Conservation (phyloP, 1,284 basidiomycete genomes). For the Ceratobasidium sp. region DNA sequence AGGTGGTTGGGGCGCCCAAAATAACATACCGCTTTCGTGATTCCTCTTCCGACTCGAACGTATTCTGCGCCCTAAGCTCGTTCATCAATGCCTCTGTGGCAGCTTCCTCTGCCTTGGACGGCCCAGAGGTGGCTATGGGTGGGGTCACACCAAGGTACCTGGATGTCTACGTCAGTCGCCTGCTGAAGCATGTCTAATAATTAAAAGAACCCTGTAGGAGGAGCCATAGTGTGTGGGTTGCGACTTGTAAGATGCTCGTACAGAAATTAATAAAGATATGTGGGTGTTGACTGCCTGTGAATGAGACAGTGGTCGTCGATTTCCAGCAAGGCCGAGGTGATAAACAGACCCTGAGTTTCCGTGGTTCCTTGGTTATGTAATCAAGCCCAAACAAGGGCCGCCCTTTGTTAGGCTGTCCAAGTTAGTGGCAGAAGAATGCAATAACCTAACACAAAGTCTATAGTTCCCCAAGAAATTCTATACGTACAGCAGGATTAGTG, state of each 20-base stretch:
- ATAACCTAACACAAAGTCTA: not conserved
- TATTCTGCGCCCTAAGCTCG: conserved; percentile 87
- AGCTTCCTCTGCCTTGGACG: conserved; percentile 77
- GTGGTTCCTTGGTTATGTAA: conserved; percentile 25
- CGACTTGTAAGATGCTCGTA: not conserved
- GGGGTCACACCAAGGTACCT: conserved; percentile 80
- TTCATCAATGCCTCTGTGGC: conserved; percentile 90
- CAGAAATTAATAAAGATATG: conserved; percentile 27
- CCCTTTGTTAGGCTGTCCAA: conserved; percentile 23
- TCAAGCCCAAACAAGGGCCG: not conserved
- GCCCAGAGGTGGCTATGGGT: conserved; percentile 87
- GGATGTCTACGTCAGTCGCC: conserved; percentile 22
- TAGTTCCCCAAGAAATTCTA: conserved; percentile 3
- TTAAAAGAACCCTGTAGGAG: conserved; percentile 23
- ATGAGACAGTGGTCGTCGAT: conserved; percentile 30
- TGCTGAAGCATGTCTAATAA: not conserved
- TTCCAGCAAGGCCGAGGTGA: conserved; percentile 32
- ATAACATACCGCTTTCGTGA: conserved; percentile 79
- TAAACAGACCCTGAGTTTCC: conserved; percentile 34
- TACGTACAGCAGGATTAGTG: not conserved
- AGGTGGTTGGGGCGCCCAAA: conserved; percentile 1
- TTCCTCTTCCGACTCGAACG: conserved; percentile 93
- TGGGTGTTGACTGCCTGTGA: conserved; percentile 27
- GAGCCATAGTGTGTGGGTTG: conserved; percentile 9
- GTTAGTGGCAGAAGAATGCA: too few relatives aligned